Evolutionary conservation across 108 stramenopile species (phyloP).

Genomic region (Thalassiosira profunda): DNA sequence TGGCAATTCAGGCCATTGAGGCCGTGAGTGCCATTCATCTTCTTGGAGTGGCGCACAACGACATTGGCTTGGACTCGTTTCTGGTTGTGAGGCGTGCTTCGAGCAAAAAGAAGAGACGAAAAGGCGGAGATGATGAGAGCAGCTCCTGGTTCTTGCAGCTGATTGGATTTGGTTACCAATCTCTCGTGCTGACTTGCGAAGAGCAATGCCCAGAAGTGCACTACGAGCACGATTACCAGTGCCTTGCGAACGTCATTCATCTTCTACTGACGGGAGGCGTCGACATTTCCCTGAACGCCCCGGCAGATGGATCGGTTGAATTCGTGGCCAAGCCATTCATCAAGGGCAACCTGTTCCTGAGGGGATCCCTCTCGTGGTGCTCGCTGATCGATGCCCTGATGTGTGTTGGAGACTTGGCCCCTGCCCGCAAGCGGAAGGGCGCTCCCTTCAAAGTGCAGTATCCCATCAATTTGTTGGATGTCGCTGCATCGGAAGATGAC

Average conservation of each 20-base stretch:
- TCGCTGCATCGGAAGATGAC: constrained; percentile 16
- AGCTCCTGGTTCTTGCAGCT: constrained; percentile 31
- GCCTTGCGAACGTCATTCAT: constrained; percentile 45
- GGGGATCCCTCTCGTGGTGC: constrained; percentile 46
- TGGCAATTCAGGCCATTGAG: constrained; percentile 32
- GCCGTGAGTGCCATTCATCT: constrained; percentile 47
- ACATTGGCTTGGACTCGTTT: constrained; percentile 44
- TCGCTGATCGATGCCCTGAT: constrained; percentile 35
- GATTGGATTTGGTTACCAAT: constrained; percentile 42
- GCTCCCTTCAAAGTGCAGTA: constrained; percentile 12
- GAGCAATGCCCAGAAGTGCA: constrained; percentile 13
- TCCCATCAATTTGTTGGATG: constrained; percentile 14
- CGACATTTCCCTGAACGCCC: constrained; percentile 17
- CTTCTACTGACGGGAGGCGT: constrained; percentile 41
- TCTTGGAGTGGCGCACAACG: constrained; percentile 37
- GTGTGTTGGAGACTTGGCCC: constrained; percentile 19
- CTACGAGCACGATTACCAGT: constrained; percentile 46
- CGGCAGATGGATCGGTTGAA: constrained; percentile 20
- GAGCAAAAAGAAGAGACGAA: background rate
- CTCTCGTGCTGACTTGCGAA: constrained; percentile 22
- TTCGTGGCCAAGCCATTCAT: constrained; percentile 30
- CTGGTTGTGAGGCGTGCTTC: constrained; percentile 16
- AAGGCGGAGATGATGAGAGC: background rate
- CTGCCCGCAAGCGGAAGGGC: background rate
- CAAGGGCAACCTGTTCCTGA: constrained; percentile 39